A percentile compares a stretch with the other conserved stretches of the same genome.
Evolutionary conservation across 768 basidiomycete genomes (phyloP).

Genomic region (Rhodotorula graminis): DNA sequence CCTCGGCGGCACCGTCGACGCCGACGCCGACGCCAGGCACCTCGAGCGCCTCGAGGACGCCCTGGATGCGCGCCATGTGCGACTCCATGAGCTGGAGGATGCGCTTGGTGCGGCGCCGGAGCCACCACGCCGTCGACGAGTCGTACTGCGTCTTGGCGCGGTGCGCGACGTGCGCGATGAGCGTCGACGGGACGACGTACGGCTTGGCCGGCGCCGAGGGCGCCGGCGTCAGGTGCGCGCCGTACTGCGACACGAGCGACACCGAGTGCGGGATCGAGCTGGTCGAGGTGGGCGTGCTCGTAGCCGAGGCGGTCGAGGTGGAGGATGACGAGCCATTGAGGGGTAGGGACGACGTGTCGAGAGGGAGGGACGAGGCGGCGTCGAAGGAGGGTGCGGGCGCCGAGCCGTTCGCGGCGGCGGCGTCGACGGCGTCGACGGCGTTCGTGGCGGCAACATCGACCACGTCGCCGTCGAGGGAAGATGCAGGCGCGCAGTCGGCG

Average conservation of each 20-base stretch:
- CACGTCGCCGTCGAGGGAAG: too few species aligned
- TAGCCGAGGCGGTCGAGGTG: too few species aligned
- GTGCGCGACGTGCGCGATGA: conserved; percentile 18
- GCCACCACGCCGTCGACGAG: conserved; percentile 9
- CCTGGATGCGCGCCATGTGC: conserved; percentile 7
- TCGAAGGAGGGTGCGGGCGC: too few species aligned
- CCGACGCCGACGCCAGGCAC: neutral
- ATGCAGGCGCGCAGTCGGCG: too few species aligned
- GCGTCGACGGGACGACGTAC: conserved; percentile 22
- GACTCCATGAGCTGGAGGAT: conserved; percentile 19
- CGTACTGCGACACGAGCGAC: neutral
- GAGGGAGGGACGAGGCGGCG: too few species aligned
- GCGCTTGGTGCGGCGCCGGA: conserved; percentile 14
- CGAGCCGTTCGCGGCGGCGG: too few species aligned
- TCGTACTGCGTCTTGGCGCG: conserved; percentile 11
- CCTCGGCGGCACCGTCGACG: too few species aligned
- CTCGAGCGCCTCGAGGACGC: conserved; percentile 18
- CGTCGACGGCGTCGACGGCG: too few species aligned
- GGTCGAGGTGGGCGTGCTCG: neutral
- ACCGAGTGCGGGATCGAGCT: neutral
- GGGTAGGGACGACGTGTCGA: too few species aligned
- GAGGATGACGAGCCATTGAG: too few species aligned
- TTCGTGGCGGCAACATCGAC: too few species aligned
- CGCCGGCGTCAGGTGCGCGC: conserved; percentile 6
- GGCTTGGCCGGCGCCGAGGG: conserved; percentile 5